Base-by-base conservation (phyloP, 1,284 basidiomycete species). In the Melanopsichium pennsylvanicum region DNA sequence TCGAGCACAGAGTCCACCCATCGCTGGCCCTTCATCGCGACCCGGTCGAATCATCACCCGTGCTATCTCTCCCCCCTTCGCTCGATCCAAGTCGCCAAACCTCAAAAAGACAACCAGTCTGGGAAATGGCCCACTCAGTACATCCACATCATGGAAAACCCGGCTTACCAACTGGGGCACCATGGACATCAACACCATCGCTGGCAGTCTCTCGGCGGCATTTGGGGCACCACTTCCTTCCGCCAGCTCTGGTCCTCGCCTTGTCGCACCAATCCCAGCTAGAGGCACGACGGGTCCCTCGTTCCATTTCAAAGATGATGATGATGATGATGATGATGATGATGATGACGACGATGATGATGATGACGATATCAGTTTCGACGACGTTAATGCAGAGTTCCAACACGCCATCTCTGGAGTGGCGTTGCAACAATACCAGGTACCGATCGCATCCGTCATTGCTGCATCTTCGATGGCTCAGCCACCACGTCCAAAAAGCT, bases 1-100 rank as follows among this genome's bases (percentile, higher is more conserved):
- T 16, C 60, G 60, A 2, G 60, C 60, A n/a, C 47, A 63, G 37
- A 52, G 48, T 16, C 54, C 60, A 15, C 60, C 60, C 35, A 63
- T 63, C 22, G 42, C 32, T 13, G 42, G 25, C 16, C 25, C 51
- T 11, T 22, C 43, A 16, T 19, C 48, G 2, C 34, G 40, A 5
- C 31, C 58, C 0, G 31, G 23, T 23, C 31, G 52, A 25, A 38
- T 57, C 15, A 63, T 63, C 23, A 54, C 48, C 29, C 60, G 60
- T 18, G 45, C 60, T 44, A 63, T 63, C 39, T 63, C 60, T 11
- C 60, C 60, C 5, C 60, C 46, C 3, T 33, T 63, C 15, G 48
- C 9, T 11, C 39, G 60, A n/a, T 40, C 54, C 25, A 57, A 48
- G 32, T 63, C 60, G 16, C 60, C 54, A 6, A 31, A 33, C 5